Conservation (phyloP, 306 rosid genomes). For the Rubus parviflorus region DNA sequence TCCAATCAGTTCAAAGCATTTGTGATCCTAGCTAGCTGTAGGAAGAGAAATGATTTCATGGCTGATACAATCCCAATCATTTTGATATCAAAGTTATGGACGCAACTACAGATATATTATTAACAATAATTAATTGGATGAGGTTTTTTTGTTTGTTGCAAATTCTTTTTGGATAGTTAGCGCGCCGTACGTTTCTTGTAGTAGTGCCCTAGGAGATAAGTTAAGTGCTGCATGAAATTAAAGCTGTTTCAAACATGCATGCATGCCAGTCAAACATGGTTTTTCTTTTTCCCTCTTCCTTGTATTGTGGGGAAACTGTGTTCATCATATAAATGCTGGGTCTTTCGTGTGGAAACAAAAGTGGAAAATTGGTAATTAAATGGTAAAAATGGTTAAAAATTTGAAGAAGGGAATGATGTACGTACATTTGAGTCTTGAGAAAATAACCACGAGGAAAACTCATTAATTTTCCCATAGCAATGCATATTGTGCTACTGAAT, state of each 20-base stretch:
- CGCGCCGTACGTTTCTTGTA: slow-evolving; percentile 3
- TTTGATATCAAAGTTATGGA: slow-evolving; percentile 22
- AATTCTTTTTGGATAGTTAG: neutral
- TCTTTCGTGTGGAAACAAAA: neutral
- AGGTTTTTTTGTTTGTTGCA: slow-evolving; percentile 1
- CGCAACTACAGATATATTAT: slow-evolving; percentile 21
- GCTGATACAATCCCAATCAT: slow-evolving; percentile 3
- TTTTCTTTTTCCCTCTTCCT: neutral
- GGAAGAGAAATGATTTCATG: neutral
- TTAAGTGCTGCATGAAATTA: neutral
- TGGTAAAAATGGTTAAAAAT: no score
- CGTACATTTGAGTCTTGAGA: no score
- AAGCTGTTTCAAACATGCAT: neutral
- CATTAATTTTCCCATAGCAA: no score
- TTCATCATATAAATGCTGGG: neutral
- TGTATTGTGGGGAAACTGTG: neutral
- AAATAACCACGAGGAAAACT: no score
- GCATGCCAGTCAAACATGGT: neutral
- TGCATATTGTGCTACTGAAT: no score
- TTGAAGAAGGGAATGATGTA: no score
- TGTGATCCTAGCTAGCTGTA: neutral
- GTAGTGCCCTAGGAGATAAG: slow-evolving; percentile 14
- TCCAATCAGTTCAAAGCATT: slow-evolving; percentile 2
- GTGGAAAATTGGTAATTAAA: no score
- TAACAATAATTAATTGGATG: neutral